Percentiles rank a stretch among this genome's conserved stretches.
Evolutionary conservation across 2,329 filamentous ascomycete species (phyloP).

Genomic region (Monilinia fructicola): DNA sequence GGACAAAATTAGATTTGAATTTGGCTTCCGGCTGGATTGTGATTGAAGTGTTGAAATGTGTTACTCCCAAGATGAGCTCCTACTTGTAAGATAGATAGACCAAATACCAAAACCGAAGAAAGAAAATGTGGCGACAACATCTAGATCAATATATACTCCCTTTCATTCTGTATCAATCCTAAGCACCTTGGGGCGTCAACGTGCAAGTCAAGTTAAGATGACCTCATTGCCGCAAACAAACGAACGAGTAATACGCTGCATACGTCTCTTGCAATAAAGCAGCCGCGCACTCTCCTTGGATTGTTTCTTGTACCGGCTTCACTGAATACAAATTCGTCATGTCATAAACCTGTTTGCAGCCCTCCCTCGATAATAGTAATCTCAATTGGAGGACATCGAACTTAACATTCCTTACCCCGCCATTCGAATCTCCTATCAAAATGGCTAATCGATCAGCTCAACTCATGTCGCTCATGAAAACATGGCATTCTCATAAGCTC

Average conservation of each 20-base stretch:
- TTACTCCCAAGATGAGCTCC: too few species aligned
- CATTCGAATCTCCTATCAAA: background rate
- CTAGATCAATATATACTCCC: slow-evolving; percentile 5
- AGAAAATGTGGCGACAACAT: slow-evolving; percentile 8
- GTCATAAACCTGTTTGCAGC: slow-evolving; percentile 16
- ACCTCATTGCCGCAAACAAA: slow-evolving; percentile 1
- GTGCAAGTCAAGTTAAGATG: background rate
- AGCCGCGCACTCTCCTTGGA: background rate
- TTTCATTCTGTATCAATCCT: background rate
- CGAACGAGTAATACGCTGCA: background rate
- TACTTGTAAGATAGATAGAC: background rate
- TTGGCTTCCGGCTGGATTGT: background rate
- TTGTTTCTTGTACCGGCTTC: background rate
- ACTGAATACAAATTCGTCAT: slow-evolving; percentile 3
- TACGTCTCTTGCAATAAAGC: background rate
- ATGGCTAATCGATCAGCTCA: background rate
- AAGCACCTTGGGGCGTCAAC: slow-evolving; percentile 8
- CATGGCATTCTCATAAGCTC: background rate
- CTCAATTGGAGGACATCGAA: background rate
- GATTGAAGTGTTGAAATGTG: background rate
- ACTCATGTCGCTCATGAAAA: background rate
- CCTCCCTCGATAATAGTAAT: background rate
- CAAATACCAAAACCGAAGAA: background rate
- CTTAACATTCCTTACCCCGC: slow-evolving; percentile 3
- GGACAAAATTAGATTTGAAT: background rate